phyloP scores from a whole-genome alignment of 495 filamentous ascomycete genomes.

The Daldinia vernicosa region DNA sequence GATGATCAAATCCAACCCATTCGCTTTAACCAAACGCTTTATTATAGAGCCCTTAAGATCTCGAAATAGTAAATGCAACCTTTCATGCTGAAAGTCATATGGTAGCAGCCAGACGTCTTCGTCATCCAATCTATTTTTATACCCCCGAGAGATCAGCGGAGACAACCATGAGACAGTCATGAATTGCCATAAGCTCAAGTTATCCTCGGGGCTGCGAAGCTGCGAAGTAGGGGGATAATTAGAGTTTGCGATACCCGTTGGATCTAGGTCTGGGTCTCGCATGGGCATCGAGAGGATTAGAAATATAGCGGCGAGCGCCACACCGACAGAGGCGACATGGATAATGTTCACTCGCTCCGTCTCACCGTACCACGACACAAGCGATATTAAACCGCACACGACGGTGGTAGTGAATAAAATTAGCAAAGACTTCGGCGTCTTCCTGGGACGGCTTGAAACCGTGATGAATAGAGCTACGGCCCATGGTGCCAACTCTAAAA shows the following conservation, averaged over 20 bases:
- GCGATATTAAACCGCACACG: constrained; percentile 48
- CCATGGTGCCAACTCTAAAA: constrained; percentile 51
- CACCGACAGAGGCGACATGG: constrained; percentile 52
- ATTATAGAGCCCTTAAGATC: constrained; percentile 76
- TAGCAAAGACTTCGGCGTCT: constrained; percentile 54
- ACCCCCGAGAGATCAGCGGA: constrained; percentile 72
- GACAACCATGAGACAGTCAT: constrained; percentile 85
- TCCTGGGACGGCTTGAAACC: constrained; percentile 58
- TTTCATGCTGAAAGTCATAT: constrained; percentile 78
- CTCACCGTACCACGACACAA: constrained; percentile 45
- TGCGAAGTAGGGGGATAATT: constrained; percentile 64
- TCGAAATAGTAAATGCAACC: constrained; percentile 76
- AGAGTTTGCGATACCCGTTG: constrained; percentile 68
- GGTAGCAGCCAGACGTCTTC: constrained; percentile 80
- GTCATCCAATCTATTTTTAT: constrained; percentile 70
- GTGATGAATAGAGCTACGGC: constrained; percentile 56
- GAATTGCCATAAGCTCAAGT: constrained; percentile 80
- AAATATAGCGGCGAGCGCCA: constrained; percentile 56
- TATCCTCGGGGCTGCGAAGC: constrained; percentile 82
- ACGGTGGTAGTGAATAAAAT: constrained; percentile 49
- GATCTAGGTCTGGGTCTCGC: constrained; percentile 65
- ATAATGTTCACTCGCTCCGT: constrained; percentile 49
- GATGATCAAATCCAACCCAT: constrained; percentile 77
- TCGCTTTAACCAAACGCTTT: constrained; percentile 72
- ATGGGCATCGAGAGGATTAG: constrained; percentile 77